Evolutionary conservation across 139 green algal genomes (phyloP), one percentile per base, ranked within the genome.

Genomic region (Tetradesmus lagerheimii): DNA sequence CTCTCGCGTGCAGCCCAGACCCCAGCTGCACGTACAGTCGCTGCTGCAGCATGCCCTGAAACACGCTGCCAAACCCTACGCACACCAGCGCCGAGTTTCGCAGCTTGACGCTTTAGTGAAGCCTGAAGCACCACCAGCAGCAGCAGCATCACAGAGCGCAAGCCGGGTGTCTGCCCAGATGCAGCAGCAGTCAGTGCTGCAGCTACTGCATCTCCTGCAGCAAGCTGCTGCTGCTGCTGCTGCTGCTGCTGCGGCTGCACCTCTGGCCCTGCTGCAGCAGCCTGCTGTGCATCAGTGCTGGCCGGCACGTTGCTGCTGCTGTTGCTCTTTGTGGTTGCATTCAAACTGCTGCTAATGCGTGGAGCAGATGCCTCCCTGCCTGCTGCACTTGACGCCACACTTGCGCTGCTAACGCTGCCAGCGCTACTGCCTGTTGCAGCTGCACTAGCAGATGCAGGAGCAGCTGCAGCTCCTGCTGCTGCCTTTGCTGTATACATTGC

Each of bases 401-500:
- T 53, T 1, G 20, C 50, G 15, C 34, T 35, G 16, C 37, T 20
- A 37, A 20, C 35, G 83, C 83, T 50, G 83, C 47, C 37, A 1
- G 41, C 20, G 57, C 83, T 67, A 57, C 83, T 88, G 83, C 83
- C 20, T 27, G 41, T 27, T 11, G 3, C 34, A 18, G 29, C 76
- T 53, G 35, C 76, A 53, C 12, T 34, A 9, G 4, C 57, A 80
- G 29, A 43, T 37, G 41, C 85, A 47, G 45, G 29, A 64, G 41
- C 85, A 47, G 45, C n/a, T 35, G 47, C n/a, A 14, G 8, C 14
- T 3, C 39, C 41, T 25, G 67, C 25, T 23, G n/a, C 67, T 12
- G 67, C 85, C n/a, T 82, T 89, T 25, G 67, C 85, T 83, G 85
- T 82, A 62, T 89, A 89, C 71, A 89, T 34, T 1, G 85, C 85